These are phyloP conservation scores for Fusarium equiseti DNA, from an alignment of 2,329 filamentous ascomycete genomes.

Conservation along the genomic window DNA sequence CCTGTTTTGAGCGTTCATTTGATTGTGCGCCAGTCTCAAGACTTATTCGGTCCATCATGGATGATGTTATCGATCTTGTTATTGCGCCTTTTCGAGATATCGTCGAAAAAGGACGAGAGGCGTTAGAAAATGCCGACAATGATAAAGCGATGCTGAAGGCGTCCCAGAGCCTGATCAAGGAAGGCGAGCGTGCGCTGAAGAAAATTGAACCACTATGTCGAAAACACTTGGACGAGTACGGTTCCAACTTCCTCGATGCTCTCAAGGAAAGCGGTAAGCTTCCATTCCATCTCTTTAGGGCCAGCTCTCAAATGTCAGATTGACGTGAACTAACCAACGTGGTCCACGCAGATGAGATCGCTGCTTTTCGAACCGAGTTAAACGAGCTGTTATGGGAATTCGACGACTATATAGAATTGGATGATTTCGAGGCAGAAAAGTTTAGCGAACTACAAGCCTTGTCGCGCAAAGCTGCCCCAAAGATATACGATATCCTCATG, in stretches of 20 bases:
- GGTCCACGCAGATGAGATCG: constrained; percentile 58
- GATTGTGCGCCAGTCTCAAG: constrained; percentile 1
- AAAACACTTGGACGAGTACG: constrained; percentile 62
- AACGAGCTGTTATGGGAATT: constrained; percentile 68
- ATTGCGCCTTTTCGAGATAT: constrained; percentile 65
- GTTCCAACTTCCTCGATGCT: constrained; percentile 61
- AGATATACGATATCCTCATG: constrained; percentile 64
- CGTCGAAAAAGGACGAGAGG: constrained; percentile 62
- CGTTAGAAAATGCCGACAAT: constrained; percentile 61
- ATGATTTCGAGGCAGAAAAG: constrained; percentile 64
- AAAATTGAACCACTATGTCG: constrained; percentile 64
- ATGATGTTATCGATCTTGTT: constrained; percentile 59
- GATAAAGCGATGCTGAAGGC: constrained; percentile 62
- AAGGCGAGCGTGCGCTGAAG: constrained; percentile 63
- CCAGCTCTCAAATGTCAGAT: not conserved
- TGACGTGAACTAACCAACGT: constrained; percentile 30
- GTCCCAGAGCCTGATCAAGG: constrained; percentile 60
- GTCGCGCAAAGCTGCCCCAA: constrained; percentile 62
- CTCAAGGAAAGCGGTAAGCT: constrained; percentile 66
- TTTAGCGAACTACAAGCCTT: constrained; percentile 62
- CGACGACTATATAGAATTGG: constrained; percentile 64
- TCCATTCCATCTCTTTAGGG: not conserved
- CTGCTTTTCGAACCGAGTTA: constrained; percentile 60
- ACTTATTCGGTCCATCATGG: constrained; percentile 49
- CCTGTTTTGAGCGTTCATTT: not conserved